These are phyloP conservation scores for Bertia moriformis DNA, from an alignment of 2,329 filamentous ascomycete genomes.

Conservation along the genomic window DNA sequence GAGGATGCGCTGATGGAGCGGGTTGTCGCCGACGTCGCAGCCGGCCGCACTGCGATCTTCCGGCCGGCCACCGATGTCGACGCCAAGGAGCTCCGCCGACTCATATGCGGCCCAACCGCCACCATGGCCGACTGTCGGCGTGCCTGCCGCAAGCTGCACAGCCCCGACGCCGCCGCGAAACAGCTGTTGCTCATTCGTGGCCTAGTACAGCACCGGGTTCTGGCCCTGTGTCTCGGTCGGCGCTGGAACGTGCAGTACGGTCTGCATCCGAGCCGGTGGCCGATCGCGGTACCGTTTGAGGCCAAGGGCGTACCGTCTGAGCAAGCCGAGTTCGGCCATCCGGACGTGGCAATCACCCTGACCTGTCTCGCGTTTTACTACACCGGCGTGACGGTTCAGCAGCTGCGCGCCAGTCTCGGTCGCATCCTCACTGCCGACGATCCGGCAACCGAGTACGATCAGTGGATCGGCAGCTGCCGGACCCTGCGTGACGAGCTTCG, in stretches of 20 bases:
- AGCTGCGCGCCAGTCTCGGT: conserved; percentile 22
- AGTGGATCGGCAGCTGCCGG: conserved; percentile 30
- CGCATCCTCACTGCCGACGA: conserved; percentile 32
- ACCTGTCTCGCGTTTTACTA: conserved; percentile 40
- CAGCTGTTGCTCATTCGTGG: conserved; percentile 30
- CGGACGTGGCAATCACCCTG: conserved; percentile 36
- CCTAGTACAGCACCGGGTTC: conserved; percentile 29
- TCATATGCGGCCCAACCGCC: conserved; percentile 16
- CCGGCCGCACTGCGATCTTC: conserved; percentile 14
- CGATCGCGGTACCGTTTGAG: conserved; percentile 37
- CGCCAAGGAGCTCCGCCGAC: conserved; percentile 6
- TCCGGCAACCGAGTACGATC: conserved; percentile 37
- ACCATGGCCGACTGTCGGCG: conserved; percentile 3
- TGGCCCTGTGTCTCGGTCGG: conserved; percentile 32
- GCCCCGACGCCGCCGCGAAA: conserved; percentile 8
- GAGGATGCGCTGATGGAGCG: conserved; percentile 15
- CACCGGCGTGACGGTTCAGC: conserved; percentile 19
- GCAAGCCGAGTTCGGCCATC: conserved; percentile 37
- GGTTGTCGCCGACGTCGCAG: conserved; percentile 16
- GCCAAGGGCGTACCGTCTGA: conserved; percentile 34
- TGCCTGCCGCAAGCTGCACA: conserved; percentile 4
- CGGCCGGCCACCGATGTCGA: conserved; percentile 7
- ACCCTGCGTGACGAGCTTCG: conserved; percentile 38
- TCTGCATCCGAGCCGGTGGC: conserved; percentile 21
- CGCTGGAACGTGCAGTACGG: conserved; percentile 42